Evolutionary conservation across 495 filamentous ascomycete genomes (phyloP).

Genomic region (Aspergillus kassunensis): DNA sequence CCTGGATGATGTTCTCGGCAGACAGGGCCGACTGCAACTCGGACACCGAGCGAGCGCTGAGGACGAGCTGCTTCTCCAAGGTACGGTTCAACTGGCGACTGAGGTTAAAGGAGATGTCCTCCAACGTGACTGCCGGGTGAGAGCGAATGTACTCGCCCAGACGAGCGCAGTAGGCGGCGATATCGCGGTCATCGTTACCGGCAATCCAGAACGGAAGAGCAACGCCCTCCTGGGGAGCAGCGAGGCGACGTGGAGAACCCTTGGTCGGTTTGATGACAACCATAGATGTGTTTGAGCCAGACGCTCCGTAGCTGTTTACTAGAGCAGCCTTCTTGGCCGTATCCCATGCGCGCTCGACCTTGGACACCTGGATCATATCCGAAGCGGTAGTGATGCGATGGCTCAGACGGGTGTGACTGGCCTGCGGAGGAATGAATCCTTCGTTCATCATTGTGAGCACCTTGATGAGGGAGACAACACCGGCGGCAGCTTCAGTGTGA

Average conservation of each 20-base stretch:
- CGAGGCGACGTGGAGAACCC: slow-evolving; percentile 13
- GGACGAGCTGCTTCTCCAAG: slow-evolving; percentile 27
- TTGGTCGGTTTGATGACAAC: slow-evolving; percentile 22
- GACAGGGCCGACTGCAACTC: slow-evolving; percentile 30
- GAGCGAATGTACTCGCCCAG: neutral
- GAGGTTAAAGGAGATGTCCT: slow-evolving; percentile 36
- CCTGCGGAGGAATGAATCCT: slow-evolving; percentile 35
- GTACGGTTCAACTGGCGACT: slow-evolving; percentile 30
- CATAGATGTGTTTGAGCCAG: slow-evolving; percentile 36
- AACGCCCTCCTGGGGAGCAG: slow-evolving; percentile 20
- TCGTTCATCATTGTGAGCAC: slow-evolving; percentile 39
- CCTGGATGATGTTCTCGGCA: neutral
- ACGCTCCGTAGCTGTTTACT: slow-evolving; percentile 46
- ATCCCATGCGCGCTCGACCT: slow-evolving; percentile 26
- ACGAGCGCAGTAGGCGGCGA: neutral
- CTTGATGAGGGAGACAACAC: slow-evolving; percentile 43
- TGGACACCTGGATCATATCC: slow-evolving; percentile 23
- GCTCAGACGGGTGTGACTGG: slow-evolving; percentile 13
- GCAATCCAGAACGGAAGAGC: slow-evolving; percentile 7
- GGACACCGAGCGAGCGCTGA: slow-evolving; percentile 26
- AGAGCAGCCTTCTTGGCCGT: slow-evolving; percentile 27
- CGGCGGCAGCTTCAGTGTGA: slow-evolving; percentile 43
- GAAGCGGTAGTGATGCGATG: neutral
- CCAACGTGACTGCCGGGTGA: slow-evolving; percentile 27
- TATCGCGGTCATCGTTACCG: neutral